Percentiles rank a stretch among this genome's conserved stretches.
These are phyloP conservation scores for Onygena corvina DNA, from an alignment of 2,329 filamentous ascomycete species.

Conservation along the genomic window DNA sequence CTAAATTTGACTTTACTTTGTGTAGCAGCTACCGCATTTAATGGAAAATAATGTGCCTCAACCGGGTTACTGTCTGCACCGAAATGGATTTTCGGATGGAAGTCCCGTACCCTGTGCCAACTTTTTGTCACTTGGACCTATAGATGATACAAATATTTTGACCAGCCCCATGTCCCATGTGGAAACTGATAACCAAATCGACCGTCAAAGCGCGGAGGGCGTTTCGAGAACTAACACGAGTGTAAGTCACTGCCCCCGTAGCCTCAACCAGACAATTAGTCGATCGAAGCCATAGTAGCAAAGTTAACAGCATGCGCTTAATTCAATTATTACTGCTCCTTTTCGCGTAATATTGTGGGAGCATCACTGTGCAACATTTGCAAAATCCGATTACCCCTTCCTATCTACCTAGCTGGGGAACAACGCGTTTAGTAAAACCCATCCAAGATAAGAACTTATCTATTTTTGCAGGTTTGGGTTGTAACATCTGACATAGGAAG, in stretches of 20 bases:
- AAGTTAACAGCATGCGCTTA: too few species aligned
- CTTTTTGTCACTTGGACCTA: neutral
- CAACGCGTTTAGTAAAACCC: neutral
- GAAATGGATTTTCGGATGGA: neutral
- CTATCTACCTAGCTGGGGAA: neutral
- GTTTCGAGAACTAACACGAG: too few species aligned
- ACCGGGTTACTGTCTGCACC: neutral
- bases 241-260: too few species aligned
- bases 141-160: too few species aligned
- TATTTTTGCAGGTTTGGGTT: neutral
- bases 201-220: too few species aligned
- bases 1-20: neutral
- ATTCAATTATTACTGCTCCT: too few species aligned
- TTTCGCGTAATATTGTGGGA: too few species aligned
- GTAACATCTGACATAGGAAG: neutral
- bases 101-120: neutral
- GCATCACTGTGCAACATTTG: neutral
- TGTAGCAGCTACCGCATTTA: neutral
- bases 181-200: too few species aligned
- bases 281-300: too few species aligned
- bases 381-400: neutral
- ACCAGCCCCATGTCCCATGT: neutral
- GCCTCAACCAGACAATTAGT: too few species aligned
- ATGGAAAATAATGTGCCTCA: conserved; percentile 3
- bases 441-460: neutral